Evolutionary conservation across 345 rosid genomes (phyloP).

Genomic region (Aethionema arabicum): DNA sequence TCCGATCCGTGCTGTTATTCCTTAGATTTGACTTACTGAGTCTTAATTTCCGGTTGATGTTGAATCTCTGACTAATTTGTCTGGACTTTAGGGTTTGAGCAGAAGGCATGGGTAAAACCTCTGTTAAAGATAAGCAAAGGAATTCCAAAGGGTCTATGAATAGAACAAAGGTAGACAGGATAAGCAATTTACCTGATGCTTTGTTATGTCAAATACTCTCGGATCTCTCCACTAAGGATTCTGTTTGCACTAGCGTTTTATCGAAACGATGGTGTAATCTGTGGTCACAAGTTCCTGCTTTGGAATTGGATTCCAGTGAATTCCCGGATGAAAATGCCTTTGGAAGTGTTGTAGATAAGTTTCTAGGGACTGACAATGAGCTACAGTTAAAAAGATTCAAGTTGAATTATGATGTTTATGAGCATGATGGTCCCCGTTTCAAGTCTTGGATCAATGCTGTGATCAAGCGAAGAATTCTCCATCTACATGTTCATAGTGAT

Average conservation of each 20-base stretch:
- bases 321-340: slow-evolving; percentile 7
- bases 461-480: slow-evolving; percentile 11
- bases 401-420: slow-evolving; percentile 11
- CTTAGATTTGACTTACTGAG: no score
- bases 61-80: slow-evolving; percentile 1
- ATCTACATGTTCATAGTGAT: slow-evolving; percentile 10
- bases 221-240: slow-evolving; percentile 20
- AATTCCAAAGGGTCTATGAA: background rate
- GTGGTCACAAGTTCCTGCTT: slow-evolving; percentile 21
- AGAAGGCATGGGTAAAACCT: slow-evolving; percentile 13
- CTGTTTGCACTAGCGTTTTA: slow-evolving; percentile 29
- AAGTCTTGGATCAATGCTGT: slow-evolving; percentile 25
- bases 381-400: slow-evolving; percentile 22
- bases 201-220: slow-evolving; percentile 32
- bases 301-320: slow-evolving; percentile 18
- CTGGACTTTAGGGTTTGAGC: background rate
- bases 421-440: slow-evolving; percentile 29
- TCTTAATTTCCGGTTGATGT: background rate
- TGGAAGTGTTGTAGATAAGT: slow-evolving; percentile 22
- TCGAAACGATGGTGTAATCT: slow-evolving; percentile 26
- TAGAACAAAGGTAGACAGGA: background rate
- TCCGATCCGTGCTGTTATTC: no score
- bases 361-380: slow-evolving; percentile 18
- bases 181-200: slow-evolving; percentile 26
- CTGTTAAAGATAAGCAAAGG: slow-evolving; percentile 20